A percentile compares a stretch with the other conserved stretches of the same genome.
phyloP scores from a whole-genome alignment of 306 rosid species.

The Gastrolobium villosum region DNA sequence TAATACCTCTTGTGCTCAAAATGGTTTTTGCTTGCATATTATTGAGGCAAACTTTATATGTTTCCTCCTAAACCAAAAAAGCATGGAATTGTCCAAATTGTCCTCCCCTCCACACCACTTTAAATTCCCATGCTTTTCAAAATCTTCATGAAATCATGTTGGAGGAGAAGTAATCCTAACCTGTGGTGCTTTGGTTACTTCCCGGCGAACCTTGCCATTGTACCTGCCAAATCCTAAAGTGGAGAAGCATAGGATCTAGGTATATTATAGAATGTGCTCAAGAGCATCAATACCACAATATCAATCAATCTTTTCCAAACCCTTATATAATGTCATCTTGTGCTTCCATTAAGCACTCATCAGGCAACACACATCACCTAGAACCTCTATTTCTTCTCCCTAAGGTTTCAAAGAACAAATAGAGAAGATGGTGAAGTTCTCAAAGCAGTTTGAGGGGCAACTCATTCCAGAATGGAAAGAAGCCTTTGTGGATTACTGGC shows the following conservation, averaged over 20 bases:
- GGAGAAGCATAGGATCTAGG: slow-evolving; percentile 82
- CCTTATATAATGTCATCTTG: slow-evolving; percentile 74
- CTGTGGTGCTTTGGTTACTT: slow-evolving; percentile 59
- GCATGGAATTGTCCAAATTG: slow-evolving; percentile 45
- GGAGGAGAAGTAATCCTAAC: slow-evolving; percentile 61
- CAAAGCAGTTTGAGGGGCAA: slow-evolving; percentile 94
- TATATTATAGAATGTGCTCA: slow-evolving; percentile 98
- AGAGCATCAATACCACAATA: slow-evolving; percentile 77
- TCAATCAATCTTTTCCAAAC: slow-evolving; percentile 62
- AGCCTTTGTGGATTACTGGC: slow-evolving; percentile 91
- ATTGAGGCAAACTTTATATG: slow-evolving; percentile 39
- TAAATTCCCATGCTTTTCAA: slow-evolving; percentile 67
- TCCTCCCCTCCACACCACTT: slow-evolving; percentile 58
- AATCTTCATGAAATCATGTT: slow-evolving; percentile 62
- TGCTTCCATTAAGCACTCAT: slow-evolving; percentile 70
- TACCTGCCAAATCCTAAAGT: slow-evolving; percentile 57
- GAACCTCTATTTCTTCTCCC: slow-evolving; percentile 44
- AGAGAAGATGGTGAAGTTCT: slow-evolving; percentile 86
- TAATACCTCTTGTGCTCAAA: slow-evolving; percentile 38
- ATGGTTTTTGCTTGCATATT: slow-evolving; percentile 41
- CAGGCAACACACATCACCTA: slow-evolving; percentile 30
- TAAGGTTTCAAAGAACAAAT: slow-evolving; percentile 31
- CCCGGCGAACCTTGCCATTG: slow-evolving; percentile 64
- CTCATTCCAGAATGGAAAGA: slow-evolving; percentile 99
- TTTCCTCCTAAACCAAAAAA: slow-evolving; percentile 38